Evolutionary conservation across 805 yeast species (phyloP), one percentile per base, ranked within the genome.

Genomic region (Saccharomyces paradoxus): DNA sequence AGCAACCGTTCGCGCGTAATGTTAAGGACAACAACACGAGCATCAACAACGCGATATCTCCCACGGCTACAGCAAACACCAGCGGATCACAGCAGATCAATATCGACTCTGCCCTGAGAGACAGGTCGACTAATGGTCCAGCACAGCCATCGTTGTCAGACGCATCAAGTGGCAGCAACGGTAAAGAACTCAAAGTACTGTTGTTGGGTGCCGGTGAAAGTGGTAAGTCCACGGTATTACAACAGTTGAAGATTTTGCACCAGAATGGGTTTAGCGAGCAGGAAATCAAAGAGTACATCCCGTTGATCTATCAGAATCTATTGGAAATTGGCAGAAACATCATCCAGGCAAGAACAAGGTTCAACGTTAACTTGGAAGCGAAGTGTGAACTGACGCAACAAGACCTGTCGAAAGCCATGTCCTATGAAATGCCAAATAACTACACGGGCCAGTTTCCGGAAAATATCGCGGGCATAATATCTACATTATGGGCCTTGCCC

Each of bases 191-290:
- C 31, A 90, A 90, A 67, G 83, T 91, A 49, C 74, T 91, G 41
- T 74, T 91, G 32, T 71, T 87, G 50, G 94, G 99, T 4, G 87
- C 97, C 0, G 99, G 98, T 14, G 71, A 67, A 50, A 70, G 75
- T 41, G 74, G 74, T 46, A 73, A 65, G 32, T 61, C 67, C 1
- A 72, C 68, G 12, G 68, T 71, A 3, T 83, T 52, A 73, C 83
- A 68, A 59, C 73, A 64, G 60, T 55, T 64, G 53, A 71, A 63
- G 63, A 72, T 63, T 55, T 53, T 61, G 58, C 70, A 62, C 66
- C 75, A 63, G 59, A 64, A 61, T 59, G 76, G 64, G 55, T 71
- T 64, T 60, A 61, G 58, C 9, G 54, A 55, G 21, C 84, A 85
- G 49, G 97, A 90, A 67, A 70, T 86, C 28, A 73, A 76, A 53